Evolutionary conservation across 345 rosid genomes (phyloP), one percentile per base, ranked within the genome.

Genomic region (Lumnitzera littorea): DNA sequence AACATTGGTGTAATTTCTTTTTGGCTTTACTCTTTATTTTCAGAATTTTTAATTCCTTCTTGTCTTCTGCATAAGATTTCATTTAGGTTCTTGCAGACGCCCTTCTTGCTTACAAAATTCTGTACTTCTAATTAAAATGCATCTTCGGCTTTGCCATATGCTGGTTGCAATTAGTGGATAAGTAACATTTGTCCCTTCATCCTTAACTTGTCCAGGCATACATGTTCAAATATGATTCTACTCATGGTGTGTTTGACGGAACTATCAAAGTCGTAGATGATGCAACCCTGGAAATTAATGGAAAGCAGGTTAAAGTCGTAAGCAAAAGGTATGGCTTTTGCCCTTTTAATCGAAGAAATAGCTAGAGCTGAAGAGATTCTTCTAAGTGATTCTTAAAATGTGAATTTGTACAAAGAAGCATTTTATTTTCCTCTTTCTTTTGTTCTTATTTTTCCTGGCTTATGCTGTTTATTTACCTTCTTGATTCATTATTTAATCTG

Each of bases 201-300:
- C 49, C 51, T 58, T 17, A 52, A 73, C 47, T 59, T 69, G 24
- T 58, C 46, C 81, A 94, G 99, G 97, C 97, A 74, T 94, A 94
- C 76, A 90, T 94, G 99, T 69, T 91, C 60, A 94, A 85, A 78
- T 94, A 94, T 27, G 99, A 94, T 74, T 94, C 99, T 13, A 94
- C 99, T 65, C 99, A 94, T 70, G 97, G 99, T 53, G 72, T 72
- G 76, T 88, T 83, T 64, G 72, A 82, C 36, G 99, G 92, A 69
- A 72, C 76, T 67, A 69, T 94, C 73, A 79, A 64, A 51, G 99
- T 88, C 56, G 55, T 95, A 74, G 89, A 95, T 67, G 80, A 80
- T 2, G 83, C 95, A 73, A 88, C 85, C 48, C 77, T 91, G 78
- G 99, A 95, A 76, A 86, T 95, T 64, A 88, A 91, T 53, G 99